phyloP scores from a whole-genome alignment of 208 protist species.

The Crithidia thermophila region DNA sequence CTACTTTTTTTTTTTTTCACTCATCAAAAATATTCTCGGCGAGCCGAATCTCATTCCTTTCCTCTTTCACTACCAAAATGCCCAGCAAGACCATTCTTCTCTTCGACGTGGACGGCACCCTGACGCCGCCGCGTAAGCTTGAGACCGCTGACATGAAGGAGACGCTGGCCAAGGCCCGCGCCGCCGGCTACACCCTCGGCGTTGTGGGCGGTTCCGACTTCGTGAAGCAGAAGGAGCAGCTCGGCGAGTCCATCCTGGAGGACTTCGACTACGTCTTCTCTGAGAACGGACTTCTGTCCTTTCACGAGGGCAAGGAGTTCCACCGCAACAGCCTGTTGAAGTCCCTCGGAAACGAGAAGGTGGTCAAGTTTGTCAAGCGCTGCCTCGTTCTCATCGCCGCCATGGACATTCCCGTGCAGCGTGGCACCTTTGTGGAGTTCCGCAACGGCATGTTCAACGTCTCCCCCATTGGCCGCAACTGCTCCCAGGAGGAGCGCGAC shows the following conservation, averaged over 20 bases:
- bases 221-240: conserved; percentile 98
- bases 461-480: conserved; percentile 99
- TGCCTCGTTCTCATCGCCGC: conserved; percentile 95
- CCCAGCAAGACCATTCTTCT: conserved; percentile 80
- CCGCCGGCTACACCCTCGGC: conserved; percentile 91
- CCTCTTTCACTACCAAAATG: conserved; percentile 26
- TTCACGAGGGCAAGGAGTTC: conserved; percentile 90
- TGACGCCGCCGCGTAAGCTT: conserved; percentile 81
- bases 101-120: conserved; percentile 97
- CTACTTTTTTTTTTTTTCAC: neutral
- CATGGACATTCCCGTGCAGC: conserved; percentile 98
- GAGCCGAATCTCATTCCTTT: too few species aligned
- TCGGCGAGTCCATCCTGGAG: conserved; percentile 87
- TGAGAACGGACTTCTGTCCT: conserved; percentile 98
- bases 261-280: conserved; percentile 98
- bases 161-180: conserved; percentile 81
- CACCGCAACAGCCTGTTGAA: conserved; percentile 91
- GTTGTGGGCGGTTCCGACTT: conserved; percentile 99
- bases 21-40: neutral
- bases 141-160: conserved; percentile 92
- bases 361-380: conserved; percentile 97
- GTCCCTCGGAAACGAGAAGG: conserved; percentile 94
- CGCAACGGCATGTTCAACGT: conserved; percentile 99
- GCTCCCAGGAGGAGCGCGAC: conserved; percentile 97
- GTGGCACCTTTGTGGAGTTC: conserved; percentile 99